These are phyloP conservation scores for Rhodotorula sp. DNA, from an alignment of 1,284 basidiomycete species.

Conservation along the genomic window DNA sequence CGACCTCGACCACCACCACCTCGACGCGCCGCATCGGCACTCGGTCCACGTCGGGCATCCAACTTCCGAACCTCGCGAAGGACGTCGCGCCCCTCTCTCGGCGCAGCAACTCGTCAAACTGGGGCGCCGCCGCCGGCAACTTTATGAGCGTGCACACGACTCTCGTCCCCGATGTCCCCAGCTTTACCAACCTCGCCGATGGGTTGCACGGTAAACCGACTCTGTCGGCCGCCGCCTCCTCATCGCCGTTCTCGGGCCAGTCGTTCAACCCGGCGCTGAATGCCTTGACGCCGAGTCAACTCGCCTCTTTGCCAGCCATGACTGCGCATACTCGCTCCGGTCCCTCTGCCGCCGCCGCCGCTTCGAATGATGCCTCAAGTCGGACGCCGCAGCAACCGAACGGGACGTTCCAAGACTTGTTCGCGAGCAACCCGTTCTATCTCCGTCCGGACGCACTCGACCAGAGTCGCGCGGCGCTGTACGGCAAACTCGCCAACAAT, in stretches of 20 bases:
- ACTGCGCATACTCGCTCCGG: conserved; percentile 34
- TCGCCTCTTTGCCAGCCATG: conserved; percentile 25
- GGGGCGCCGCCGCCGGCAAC: conserved; percentile 54
- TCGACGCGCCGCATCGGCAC: conserved; percentile 24
- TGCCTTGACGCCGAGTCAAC: conserved; percentile 30
- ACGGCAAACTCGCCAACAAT: conserved; percentile 44
- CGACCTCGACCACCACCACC: background rate
- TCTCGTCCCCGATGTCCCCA: conserved; percentile 38
- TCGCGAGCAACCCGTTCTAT: conserved; percentile 43
- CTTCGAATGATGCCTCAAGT: background rate
- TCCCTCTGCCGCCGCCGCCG: background rate
- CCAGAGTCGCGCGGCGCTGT: conserved; percentile 41
- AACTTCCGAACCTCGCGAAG: conserved; percentile 74
- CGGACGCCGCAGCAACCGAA: conserved; percentile 1
- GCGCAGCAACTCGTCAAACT: conserved; percentile 36
- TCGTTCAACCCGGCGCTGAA: conserved; percentile 44
- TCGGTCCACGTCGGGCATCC: conserved; percentile 45
- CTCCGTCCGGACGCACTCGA: conserved; percentile 39
- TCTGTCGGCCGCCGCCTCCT: background rate
- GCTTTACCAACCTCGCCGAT: conserved; percentile 27
- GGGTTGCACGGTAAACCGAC: conserved; percentile 26
- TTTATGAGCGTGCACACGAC: conserved; percentile 82
- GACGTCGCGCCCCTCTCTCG: conserved; percentile 63
- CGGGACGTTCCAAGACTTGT: conserved; percentile 40
- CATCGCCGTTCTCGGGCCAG: conserved; percentile 14